Percentiles rank a stretch among this genome's conserved stretches.
phyloP scores from a whole-genome alignment of 108 stramenopile genomes.

The Nitzschia palea region DNA sequence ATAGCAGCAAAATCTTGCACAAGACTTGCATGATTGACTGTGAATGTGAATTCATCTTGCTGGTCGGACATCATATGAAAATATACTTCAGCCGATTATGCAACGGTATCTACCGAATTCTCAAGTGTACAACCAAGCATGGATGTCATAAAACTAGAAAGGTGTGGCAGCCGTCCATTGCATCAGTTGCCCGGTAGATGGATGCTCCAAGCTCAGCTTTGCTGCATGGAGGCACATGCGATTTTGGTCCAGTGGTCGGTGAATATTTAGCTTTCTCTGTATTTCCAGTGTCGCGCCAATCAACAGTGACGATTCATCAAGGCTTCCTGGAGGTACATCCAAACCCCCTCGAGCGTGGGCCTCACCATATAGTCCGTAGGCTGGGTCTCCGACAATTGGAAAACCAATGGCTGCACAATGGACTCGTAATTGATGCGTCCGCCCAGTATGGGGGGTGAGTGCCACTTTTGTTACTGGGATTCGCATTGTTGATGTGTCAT shows the following conservation, averaged over 20 bases:
- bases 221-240: slow-evolving; percentile 78
- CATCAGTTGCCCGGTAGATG: slow-evolving; percentile 55
- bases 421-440: slow-evolving; percentile 88
- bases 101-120: no score
- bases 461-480: slow-evolving; percentile 65
- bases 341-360: slow-evolving; percentile 61
- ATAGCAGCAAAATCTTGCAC: no score
- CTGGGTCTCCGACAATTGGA: slow-evolving; percentile 84
- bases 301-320: background rate
- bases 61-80: no score
- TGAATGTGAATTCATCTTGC: background rate
- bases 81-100: no score
- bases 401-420: slow-evolving; percentile 86
- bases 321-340: background rate
- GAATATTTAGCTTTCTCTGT: slow-evolving; percentile 17
- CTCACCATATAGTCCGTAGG: slow-evolving; percentile 77
- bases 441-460: slow-evolving; percentile 62
- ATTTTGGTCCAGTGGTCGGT: slow-evolving; percentile 28
- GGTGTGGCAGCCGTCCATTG: slow-evolving; percentile 40
- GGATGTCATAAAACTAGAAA: slow-evolving; percentile 56
- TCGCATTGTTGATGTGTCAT: background rate
- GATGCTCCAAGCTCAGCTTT: slow-evolving; percentile 60
- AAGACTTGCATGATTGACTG: no score
- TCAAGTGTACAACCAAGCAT: no score
- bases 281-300: background rate